Conservation (phyloP, 2,329 filamentous ascomycete species). For the Chaetomiaceae sp. region DNA sequence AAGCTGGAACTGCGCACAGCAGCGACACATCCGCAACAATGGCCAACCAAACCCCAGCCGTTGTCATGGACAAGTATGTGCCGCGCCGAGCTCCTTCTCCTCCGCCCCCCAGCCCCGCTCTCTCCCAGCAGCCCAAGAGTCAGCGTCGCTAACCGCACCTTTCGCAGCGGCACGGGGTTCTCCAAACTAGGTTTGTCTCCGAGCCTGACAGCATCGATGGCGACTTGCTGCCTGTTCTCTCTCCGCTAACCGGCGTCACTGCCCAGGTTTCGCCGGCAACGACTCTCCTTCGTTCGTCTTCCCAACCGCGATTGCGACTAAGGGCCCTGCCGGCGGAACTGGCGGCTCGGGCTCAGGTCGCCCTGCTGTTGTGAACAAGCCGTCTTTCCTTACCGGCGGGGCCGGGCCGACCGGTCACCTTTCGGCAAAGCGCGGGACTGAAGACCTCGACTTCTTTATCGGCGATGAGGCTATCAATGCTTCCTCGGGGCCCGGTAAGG, state of each 20-base stretch:
- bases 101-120: constrained; percentile 23
- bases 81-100: constrained; percentile 27
- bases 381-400: constrained; percentile 87
- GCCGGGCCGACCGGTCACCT: constrained; percentile 77
- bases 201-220: no score
- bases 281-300: constrained; percentile 99
- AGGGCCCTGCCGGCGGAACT: constrained; percentile 64
- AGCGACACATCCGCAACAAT: constrained; percentile 46
- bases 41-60: constrained; percentile 98
- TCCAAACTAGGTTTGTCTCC: constrained; percentile 82
- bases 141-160: constrained; percentile 20
- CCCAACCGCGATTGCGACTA: constrained; percentile 96
- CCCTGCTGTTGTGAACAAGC: constrained; percentile 88
- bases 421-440: constrained; percentile 87
- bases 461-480: constrained; percentile 91
- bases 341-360: constrained; percentile 78
- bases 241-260: no score
- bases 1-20: constrained; percentile 19
- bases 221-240: no score
- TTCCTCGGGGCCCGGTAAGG: constrained; percentile 58
- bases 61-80: constrained; percentile 99
- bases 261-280: constrained; percentile 90
- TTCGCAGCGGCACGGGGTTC: constrained; percentile 88
- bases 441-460: constrained; percentile 98
- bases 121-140: constrained; percentile 10